Evolutionary conservation across 495 filamentous ascomycete genomes (phyloP).

Genomic region (Penicillium cinerascens): DNA sequence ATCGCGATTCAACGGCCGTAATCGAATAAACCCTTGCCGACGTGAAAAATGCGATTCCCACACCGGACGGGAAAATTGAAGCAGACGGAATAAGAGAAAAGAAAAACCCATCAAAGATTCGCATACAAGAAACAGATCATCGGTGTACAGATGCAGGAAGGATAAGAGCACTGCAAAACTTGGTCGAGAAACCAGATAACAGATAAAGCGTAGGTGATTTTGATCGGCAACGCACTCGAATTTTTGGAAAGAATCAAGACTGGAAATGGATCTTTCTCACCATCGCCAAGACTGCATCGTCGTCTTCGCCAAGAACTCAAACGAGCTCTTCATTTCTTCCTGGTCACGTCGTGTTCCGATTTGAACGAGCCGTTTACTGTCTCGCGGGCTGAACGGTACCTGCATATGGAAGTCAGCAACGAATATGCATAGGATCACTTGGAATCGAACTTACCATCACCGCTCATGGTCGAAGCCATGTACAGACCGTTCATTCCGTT

Average conservation of each 20-base stretch:
- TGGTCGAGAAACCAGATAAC: slow-evolving; percentile 7
- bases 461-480: slow-evolving; percentile 45
- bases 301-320: not conserved
- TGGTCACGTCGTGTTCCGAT: slow-evolving; percentile 16
- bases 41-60: slow-evolving; percentile 35
- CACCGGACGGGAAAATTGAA: slow-evolving; percentile 23
- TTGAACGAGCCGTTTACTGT: slow-evolving; percentile 30
- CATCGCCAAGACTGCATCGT: slow-evolving; percentile 2
- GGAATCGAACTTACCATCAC: slow-evolving; percentile 39
- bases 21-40: slow-evolving; percentile 27
- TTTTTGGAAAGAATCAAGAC: not conserved
- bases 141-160: slow-evolving; percentile 10
- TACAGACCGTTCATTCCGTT: slow-evolving; percentile 47
- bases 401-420: slow-evolving; percentile 11
- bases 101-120: slow-evolving; percentile 23
- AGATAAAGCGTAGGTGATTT: not conserved
- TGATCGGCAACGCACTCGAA: not conserved
- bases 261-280: not conserved
- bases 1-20: slow-evolving; percentile 27
- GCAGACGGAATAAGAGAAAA: slow-evolving; percentile 13
- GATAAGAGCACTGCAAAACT: slow-evolving; percentile 6
- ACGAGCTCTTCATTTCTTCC: slow-evolving; percentile 7
- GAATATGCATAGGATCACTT: not conserved
- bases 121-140: slow-evolving; percentile 17
- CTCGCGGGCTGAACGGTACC: slow-evolving; percentile 45